These are phyloP conservation scores for Wallacemonas sp. DNA, from an alignment of 208 protist genomes.

Conservation along the genomic window DNA sequence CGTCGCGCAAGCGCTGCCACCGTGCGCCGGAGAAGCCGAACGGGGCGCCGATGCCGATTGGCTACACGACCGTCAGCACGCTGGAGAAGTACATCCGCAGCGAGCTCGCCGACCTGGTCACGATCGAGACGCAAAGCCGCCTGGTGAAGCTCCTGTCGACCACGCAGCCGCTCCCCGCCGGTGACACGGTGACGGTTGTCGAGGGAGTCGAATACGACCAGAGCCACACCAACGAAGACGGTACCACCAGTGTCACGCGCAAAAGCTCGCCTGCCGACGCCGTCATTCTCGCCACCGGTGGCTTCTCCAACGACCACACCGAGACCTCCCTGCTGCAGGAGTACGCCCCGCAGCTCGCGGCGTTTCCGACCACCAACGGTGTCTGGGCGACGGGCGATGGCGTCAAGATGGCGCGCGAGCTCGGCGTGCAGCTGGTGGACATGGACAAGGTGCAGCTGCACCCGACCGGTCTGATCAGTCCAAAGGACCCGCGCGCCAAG, in stretches of 20 bases:
- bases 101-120: constrained; percentile 47
- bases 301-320: constrained; percentile 80
- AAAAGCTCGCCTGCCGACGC: constrained; percentile 64
- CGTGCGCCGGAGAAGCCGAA: constrained; percentile 73
- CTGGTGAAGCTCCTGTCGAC: constrained; percentile 53
- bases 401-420: constrained; percentile 64
- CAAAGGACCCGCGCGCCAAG: constrained; percentile 76
- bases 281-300: constrained; percentile 91
- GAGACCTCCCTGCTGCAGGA: constrained; percentile 68
- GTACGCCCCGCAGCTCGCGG: constrained; percentile 69
- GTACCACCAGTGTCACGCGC: neutral
- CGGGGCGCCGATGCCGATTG: constrained; percentile 85
- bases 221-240: constrained; percentile 14
- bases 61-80: constrained; percentile 89
- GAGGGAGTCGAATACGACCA: constrained; percentile 46
- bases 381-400: constrained; percentile 80
- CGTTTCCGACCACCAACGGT: constrained; percentile 93
- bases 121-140: constrained; percentile 54
- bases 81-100: constrained; percentile 80
- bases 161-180: constrained; percentile 33
- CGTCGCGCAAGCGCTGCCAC: constrained; percentile 85
- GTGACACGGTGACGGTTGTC: constrained; percentile 40
- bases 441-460: constrained; percentile 96
- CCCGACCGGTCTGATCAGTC: constrained; percentile 95
- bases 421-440: constrained; percentile 85